Percentiles rank a stretch among this genome's conserved stretches.
Evolutionary conservation across 345 rosid species (phyloP).

Genomic region (Camelina neglecta): DNA sequence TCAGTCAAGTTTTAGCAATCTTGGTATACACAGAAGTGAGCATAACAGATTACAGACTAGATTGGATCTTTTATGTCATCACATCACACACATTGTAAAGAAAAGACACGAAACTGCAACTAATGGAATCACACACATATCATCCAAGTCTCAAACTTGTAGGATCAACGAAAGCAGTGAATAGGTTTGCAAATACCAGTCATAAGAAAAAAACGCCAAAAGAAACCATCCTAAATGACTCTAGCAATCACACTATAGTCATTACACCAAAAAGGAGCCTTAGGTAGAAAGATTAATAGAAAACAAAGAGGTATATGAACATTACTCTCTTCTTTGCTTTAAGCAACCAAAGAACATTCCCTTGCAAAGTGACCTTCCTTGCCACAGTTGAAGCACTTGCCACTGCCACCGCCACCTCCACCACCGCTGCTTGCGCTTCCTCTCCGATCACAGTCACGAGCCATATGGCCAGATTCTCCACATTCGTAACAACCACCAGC

Average conservation of each 20-base stretch:
- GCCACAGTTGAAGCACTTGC: constrained; percentile 55
- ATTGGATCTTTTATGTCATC: neutral
- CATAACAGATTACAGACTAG: neutral
- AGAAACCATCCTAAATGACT: constrained; percentile 24
- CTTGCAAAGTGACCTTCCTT: constrained; percentile 58
- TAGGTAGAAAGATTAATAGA: neutral
- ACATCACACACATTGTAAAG: constrained; percentile 3
- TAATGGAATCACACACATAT: constrained; percentile 36
- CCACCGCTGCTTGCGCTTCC: constrained; percentile 28
- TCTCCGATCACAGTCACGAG: constrained; percentile 50
- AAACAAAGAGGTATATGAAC: constrained; percentile 38
- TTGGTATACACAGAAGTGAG: constrained; percentile 1
- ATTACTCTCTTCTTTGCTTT: constrained; percentile 40
- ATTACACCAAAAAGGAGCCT: constrained; percentile 13
- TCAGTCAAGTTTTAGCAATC: neutral
- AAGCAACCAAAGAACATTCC: constrained; percentile 51
- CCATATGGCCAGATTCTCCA: constrained; percentile 47
- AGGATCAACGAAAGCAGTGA: constrained; percentile 32
- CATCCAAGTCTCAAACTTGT: constrained; percentile 34
- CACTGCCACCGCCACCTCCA: constrained; percentile 11
- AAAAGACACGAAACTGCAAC: constrained; percentile 1
- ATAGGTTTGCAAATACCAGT: constrained; percentile 12
- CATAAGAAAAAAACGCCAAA: constrained; percentile 6
- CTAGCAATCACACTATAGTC: constrained; percentile 28
- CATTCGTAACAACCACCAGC: constrained; percentile 45